Conservation (phyloP, 345 rosid genomes). For the Linum lewisii region DNA sequence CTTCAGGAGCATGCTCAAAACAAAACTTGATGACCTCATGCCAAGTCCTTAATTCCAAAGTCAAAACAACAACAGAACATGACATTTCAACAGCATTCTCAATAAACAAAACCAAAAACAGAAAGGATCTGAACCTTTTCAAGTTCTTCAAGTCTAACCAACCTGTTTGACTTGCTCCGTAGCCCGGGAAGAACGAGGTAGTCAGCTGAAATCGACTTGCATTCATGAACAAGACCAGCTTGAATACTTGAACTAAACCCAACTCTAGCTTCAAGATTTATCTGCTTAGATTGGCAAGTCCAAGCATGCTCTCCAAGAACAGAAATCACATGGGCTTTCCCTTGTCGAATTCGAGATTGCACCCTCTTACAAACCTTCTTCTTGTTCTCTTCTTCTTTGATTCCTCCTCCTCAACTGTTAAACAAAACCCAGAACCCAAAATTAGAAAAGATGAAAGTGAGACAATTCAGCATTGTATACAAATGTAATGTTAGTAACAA, state of each 20-base stretch:
- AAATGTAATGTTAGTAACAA: background rate
- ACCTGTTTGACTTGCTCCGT: conserved; percentile 33
- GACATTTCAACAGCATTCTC: background rate
- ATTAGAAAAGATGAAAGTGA: background rate
- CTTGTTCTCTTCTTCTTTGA: conserved; percentile 33
- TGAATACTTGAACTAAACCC: conserved; percentile 51
- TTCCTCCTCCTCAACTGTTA: conserved; percentile 34
- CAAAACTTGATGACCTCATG: conserved; percentile 37
- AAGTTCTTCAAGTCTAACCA: too few species aligned
- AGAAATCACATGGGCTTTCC: conserved; percentile 77
- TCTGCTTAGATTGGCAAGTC: conserved; percentile 54
- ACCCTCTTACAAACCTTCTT: conserved; percentile 12
- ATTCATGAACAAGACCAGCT: conserved; percentile 61
- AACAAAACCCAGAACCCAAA: background rate
- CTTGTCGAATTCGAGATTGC: conserved; percentile 46
- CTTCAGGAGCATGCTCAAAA: conserved; percentile 44
- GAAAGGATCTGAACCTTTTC: background rate
- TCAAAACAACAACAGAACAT: background rate
- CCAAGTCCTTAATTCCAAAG: conserved; percentile 29
- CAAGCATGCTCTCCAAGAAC: conserved; percentile 66
- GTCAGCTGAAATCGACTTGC: conserved; percentile 60
- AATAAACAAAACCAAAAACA: too few species aligned
- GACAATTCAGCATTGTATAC: background rate
- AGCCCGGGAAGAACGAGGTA: conserved; percentile 59
- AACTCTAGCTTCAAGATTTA: conserved; percentile 81